Evolutionary conservation across 768 basidiomycete genomes (phyloP), one percentile per base, ranked within the genome.

Genomic region (Rubroboletus pulcherrimus): DNA sequence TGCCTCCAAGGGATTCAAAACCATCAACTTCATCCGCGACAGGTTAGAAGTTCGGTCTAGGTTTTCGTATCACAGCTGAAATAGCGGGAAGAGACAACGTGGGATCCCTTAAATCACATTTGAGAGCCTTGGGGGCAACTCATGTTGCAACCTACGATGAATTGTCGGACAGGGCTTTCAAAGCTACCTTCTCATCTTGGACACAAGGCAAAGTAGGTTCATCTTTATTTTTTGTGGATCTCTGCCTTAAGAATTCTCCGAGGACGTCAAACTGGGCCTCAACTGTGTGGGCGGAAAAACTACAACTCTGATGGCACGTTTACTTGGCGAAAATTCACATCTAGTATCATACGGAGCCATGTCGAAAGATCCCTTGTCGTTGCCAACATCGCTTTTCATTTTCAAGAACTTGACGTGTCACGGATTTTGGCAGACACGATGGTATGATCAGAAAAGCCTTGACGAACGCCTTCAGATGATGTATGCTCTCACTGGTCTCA

Each of bases 331-430:
- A 41, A 74, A 87, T 60, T 83, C 86, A 3, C 87, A 89, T 59
- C 77, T 93, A 12, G 85, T 93, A 8, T 91, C 93, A 0, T 95
- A 94, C 52, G 93, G 93, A 30, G 91, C 89, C 6, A 94, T 95
- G 92, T 88, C 92, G 1, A 92, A 88, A 66, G 78, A 86, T 50
- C 90, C 92, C 0, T 70, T 95, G 17, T 79, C 83, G 1, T 67
- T 95, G 21, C 88, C 93, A 1, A 86, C 89, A 0, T 87, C 88
- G 0, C 74, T 85, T 21, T 86, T 91, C 71, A 92, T 95, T 56
- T 95, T 95, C 77, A 91, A 85, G 59, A 88, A 91, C 67, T 74
- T 94, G 59, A 86, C 79, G 0, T 77, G 79, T 24, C 86, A 82
- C 48, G 92, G 90, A 6, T 91, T 86, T 69, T 92, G 90, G 89